Evolutionary conservation across 2,329 filamentous ascomycete genomes (phyloP).

Genomic region (Trichoderma sp.): DNA sequence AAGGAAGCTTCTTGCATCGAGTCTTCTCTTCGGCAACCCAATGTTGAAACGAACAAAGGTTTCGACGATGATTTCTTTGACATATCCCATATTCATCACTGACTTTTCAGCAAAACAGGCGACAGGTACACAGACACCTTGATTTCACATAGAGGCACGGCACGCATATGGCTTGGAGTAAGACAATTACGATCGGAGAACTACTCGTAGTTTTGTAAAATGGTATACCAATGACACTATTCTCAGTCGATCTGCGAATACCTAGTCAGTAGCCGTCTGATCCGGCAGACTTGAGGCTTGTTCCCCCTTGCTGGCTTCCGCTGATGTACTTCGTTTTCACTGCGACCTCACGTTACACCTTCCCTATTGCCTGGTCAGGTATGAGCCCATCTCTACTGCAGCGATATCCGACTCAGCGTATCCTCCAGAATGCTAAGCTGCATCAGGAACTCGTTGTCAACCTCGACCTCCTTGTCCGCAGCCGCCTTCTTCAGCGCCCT

Average conservation of each 20-base stretch:
- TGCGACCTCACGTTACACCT: not conserved
- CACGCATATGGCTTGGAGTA: not conserved
- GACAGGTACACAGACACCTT: not conserved
- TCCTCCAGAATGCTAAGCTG: constrained; percentile 49
- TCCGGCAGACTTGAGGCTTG: not conserved
- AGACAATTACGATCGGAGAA: not conserved
- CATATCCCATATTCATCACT: not conserved
- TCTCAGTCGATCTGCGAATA: not conserved
- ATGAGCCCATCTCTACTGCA: constrained; percentile 38
- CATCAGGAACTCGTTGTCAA: constrained; percentile 40
- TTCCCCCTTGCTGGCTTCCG: not conserved
- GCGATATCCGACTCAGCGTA: constrained; percentile 46
- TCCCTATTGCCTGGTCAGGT: not conserved
- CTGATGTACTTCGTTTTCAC: not conserved
- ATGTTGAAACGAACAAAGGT: too few relatives aligned
- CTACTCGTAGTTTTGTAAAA: not conserved
- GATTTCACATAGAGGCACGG: constrained; percentile 7
- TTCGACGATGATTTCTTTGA: not conserved
- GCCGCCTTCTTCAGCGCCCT: constrained; percentile 41
- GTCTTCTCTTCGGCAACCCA: not conserved
- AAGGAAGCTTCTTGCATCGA: not conserved
- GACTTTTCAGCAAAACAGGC: not conserved
- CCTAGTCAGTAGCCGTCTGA: not conserved
- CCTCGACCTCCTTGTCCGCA: constrained; percentile 40
- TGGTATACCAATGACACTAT: not conserved